Evolutionary conservation across 805 yeast species (phyloP), one percentile per base, ranked within the genome.

Genomic region (Brettanomyces naardenensis): DNA sequence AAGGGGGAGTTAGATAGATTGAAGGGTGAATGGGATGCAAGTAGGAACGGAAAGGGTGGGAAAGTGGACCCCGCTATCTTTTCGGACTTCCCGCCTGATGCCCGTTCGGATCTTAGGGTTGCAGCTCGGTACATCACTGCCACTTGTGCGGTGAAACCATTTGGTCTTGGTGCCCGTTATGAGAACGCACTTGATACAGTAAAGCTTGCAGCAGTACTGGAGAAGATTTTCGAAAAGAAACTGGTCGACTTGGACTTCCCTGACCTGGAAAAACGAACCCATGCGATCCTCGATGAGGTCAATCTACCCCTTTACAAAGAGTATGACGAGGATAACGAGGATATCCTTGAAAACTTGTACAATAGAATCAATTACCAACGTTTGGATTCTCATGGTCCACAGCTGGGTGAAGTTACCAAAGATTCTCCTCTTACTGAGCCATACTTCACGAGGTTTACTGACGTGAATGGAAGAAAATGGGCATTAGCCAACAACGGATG

Each of bases 401-500:
- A 71, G 47, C 56, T 80, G 44, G 97, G 97, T 3, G 71, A 70
- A 28, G 67, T 86, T 34, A 71, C 75, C 11, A 58, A 61, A 4
- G 49, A 64, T 3, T 53, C 62, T 3, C 95, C 95, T 0, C 65
- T 90, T 28, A 73, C 84, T 2, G 97, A 90, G 58, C 78, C 89
- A 4, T 90, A 90, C 59, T 90, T 92, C 58, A 87, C 97, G 2
- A 66, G 88, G 41, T 75, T 89, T 47, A 55, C 48, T 3, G 71
- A 58, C 35, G 57, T 61, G 0, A 65, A 66, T 34, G 90, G 88
- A 3, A 66, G 70, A 28, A 63, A 69, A 1, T 80, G 78, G 64
- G 80, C 84, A 6, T 64, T 90, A 42, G 97, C 95, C 3, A 92
- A 92, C 54, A 90, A 92, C 53, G 98, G 98, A 33, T 90, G 97